Base-by-base conservation (phyloP, 2,329 filamentous ascomycete genomes). In the Aspergillus pseudoglaucus region DNA sequence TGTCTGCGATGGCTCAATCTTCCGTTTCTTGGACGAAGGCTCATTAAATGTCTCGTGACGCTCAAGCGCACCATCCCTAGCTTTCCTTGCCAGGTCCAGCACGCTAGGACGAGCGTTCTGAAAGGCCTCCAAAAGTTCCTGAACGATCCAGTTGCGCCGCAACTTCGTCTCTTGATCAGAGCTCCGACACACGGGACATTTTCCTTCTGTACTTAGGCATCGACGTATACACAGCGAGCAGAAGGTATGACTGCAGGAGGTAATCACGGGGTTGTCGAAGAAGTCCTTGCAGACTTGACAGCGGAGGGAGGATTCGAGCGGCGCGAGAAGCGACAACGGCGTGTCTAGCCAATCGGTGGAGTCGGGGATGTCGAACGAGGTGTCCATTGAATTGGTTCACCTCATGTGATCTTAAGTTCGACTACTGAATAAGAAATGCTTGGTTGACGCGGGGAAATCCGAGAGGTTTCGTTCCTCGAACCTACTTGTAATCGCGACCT, bases 251-350 rank as follows among this genome's bases (percentile, higher is more conserved):
- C 83, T 87, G 72, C 93, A 98, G 1, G 88, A 87, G 1, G 93
- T 98, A 53, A 96, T 85, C 81, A 98, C 93, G 0, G 93, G 93
- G 44, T 90, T 95, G 52, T 83, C 83, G 73, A 88, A 97, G 70
- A 97, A 95, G 68, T 98, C 94, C 66, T 97, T 97, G 80, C 93
- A 98, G 51, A 98, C 87, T 69, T 97, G 88, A 70, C 93, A 98
- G 59, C 93, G 88, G 17, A 98, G 77, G 3, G 90, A 83, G 51
- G 86, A 83, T 62, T 98, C 93, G 53, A 98, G 61, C 42, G 68
- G 69, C 48, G 68, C 64, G 38, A 75, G 63, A 30, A 64, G 55
- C 12, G 65, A 62, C 47, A 76, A 65, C 39, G 74, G 73, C 38
- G 74, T 75, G 37, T 61, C 57, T 42, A 76, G 63, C 73, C 73